Evolutionary conservation across 2,329 filamentous ascomycete genomes (phyloP).

Genomic region (Paramyrothecium roridum): DNA sequence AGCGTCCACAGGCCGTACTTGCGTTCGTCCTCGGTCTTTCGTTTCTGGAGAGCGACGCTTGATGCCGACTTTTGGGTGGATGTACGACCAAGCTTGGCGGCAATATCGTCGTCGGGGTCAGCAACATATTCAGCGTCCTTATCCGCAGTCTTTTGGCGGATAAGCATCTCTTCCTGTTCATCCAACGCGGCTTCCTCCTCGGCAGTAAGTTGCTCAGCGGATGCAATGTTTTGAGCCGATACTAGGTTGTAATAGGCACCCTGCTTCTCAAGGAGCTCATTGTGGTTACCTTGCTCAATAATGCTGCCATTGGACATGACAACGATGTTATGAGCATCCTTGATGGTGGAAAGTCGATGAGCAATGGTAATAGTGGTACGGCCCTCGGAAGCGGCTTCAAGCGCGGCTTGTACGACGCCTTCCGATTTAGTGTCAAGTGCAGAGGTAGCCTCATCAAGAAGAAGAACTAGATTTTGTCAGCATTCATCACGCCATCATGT

Average conservation of each 20-base stretch:
- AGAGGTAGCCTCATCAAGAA: slow-evolving; percentile 93
- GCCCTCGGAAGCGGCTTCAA: slow-evolving; percentile 81
- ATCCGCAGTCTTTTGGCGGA: slow-evolving; percentile 41
- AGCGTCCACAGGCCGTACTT: slow-evolving; percentile 72
- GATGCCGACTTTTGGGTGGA: slow-evolving; percentile 60
- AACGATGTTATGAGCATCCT: slow-evolving; percentile 91
- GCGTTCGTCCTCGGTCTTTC: slow-evolving; percentile 41
- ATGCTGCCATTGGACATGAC: slow-evolving; percentile 86
- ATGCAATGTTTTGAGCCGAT: slow-evolving; percentile 78
- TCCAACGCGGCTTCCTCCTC: slow-evolving; percentile 51
- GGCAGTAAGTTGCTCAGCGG: slow-evolving; percentile 49
- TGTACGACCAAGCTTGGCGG: slow-evolving; percentile 53
- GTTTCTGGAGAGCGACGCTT: slow-evolving; percentile 64
- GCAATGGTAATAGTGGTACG: slow-evolving; percentile 96
- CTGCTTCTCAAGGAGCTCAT: slow-evolving; percentile 66
- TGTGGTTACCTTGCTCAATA: slow-evolving; percentile 87
- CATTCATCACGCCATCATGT: background rate
- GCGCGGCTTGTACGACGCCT: slow-evolving; percentile 86
- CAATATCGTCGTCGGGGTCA: slow-evolving; percentile 62
- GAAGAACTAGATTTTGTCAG: slow-evolving; percentile 52
- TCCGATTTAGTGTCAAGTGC: slow-evolving; percentile 94
- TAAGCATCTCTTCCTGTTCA: slow-evolving; percentile 46
- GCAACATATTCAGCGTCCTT: slow-evolving; percentile 38
- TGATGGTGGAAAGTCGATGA: slow-evolving; percentile 92
- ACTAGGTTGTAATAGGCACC: slow-evolving; percentile 83